Conservation (phyloP, 768 basidiomycete species). For the Xerocomellus intermedius region DNA sequence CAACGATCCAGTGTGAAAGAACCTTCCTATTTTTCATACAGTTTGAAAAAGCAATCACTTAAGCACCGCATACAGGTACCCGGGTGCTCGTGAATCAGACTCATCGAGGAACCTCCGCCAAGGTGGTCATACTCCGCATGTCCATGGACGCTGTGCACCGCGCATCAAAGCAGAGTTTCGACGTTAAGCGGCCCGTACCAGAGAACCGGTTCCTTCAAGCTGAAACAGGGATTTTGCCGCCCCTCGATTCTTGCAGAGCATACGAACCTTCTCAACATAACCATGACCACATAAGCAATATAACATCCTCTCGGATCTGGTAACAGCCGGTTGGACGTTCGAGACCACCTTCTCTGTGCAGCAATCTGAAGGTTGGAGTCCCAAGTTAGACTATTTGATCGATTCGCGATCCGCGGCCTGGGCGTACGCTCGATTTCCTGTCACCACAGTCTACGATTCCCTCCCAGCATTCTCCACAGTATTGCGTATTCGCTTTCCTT, state of each 20-base stretch:
- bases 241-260: neutral
- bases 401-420: neutral
- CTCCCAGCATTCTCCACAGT: neutral
- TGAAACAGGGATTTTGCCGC: neutral
- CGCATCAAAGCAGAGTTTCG: neutral
- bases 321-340: neutral
- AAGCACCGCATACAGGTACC: neutral
- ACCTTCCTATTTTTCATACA: neutral
- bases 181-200: neutral
- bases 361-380: neutral
- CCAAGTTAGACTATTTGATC: neutral
- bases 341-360: neutral
- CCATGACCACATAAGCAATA: neutral
- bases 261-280: neutral
- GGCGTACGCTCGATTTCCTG: neutral
- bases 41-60: neutral
- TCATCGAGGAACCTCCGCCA: neutral
- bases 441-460: neutral
- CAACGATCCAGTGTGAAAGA: neutral
- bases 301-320: neutral
- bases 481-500: neutral
- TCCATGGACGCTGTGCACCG: neutral
- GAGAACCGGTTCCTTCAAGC: neutral
- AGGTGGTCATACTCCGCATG: neutral
- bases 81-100: neutral